Evolutionary conservation across 768 basidiomycete species (phyloP), one percentile per base, ranked within the genome.

Genomic region (Kwoniella dejecticola): DNA sequence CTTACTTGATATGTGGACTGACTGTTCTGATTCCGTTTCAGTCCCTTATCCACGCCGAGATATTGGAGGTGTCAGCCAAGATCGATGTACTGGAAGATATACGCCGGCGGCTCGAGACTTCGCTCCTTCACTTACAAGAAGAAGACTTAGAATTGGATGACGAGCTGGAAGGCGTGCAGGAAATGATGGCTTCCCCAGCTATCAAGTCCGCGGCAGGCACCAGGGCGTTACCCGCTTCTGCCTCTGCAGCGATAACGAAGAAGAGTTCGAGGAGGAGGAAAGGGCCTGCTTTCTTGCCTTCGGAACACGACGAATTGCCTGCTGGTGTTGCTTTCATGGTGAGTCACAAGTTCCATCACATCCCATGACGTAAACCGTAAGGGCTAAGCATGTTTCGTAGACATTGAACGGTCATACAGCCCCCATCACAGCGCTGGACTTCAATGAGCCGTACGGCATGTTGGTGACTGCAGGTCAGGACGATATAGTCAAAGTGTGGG

Each of bases 251-350:
- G 1, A 53, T 58, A 19, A 48, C 38, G 31, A 62, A 56, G 19
- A 72, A 83, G 24, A 88, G 85, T 64, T 88, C 88, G 27, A 84
- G 89, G 45, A 80, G 89, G 70, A 83, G 87, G 53, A 89, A 87
- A 84, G 94, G 95, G 1, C 94, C 95, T 0, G 90, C 90, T 17
- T 98, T 99, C 82, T 78, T 99, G 47, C 96, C 96, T 3, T 96
- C 93, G 17, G 96, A 98, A 76, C 96, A 99, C 68, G 91, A 93
- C 68, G 92, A 96, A 54, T 83, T 99, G 29, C 96, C 96, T 8
- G 85, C 88, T 7, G 92, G 91, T 1, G 86, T 98, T 4, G 96
- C 95, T 12, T 99, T 99, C 81, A 98, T 99, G 94, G 91, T 91
- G 79, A 68, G 77, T 71, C n/a, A 19, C 27, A 12, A 30, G 24